Evolutionary conservation across 2,329 filamentous ascomycete genomes (phyloP), one percentile per base, ranked within the genome.

Genomic region (Fusarium lateritium): DNA sequence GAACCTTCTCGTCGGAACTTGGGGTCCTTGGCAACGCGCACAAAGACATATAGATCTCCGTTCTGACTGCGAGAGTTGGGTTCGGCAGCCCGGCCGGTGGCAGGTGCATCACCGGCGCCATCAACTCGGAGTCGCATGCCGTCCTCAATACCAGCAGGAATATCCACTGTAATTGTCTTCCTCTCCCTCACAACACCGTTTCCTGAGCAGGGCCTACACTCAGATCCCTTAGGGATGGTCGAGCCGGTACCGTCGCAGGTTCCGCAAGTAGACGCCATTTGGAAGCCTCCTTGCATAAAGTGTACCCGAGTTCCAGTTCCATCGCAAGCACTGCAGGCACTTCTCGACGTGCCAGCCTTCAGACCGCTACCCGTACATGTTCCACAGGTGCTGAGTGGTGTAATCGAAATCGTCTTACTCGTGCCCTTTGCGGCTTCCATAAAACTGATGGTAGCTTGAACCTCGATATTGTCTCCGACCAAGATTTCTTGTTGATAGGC

Each of bases 391-490:
- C 91, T 89, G 73, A 97, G 82, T 2, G 96, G 95, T 10, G 91
- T 93, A 72, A 98, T 92, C 70, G 86, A 89, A 61, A 99, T 93
- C n/a, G 94, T 92, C 81, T 97, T 97, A 76, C 85, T 90, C 9
- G 92, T 91, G 36, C 96, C 96, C 80, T 97, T 97, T 11, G 96
- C 96, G 8, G 96, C 94, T 77, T 99, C 96, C 89, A 96, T 92
- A 80, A 99, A 99, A 0, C 92, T 94, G 73, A 99, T 95, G 78
- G 89, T 96, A 50, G 93, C 90, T 80, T 97, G 94, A 24, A 98
- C 92, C 79, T 98, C 95, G 75, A 99, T 97, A 78, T 97, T 94
- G 69, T 98, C 94, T 64, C 96, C 96, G n/a, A 97, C 91, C 72
- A 97, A 78, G 21, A 97, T 89, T 78, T 97, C 91, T 74, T 94